Base-by-base conservation (phyloP, 768 basidiomycete species). In the Pulveroboletus sp. region DNA sequence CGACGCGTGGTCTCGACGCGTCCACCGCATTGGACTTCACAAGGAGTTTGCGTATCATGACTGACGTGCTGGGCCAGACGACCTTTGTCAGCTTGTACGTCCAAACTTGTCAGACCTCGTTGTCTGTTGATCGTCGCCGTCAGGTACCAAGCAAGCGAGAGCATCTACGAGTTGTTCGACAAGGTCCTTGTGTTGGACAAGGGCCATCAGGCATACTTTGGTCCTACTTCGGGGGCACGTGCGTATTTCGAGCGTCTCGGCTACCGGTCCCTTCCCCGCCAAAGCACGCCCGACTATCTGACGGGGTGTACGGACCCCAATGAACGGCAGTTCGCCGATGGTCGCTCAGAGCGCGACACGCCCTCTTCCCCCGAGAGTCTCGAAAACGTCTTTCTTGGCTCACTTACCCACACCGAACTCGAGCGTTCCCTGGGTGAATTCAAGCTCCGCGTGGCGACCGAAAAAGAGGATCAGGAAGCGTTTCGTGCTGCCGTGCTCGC, bases 1-100 rank as follows among this genome's bases (percentile, higher is more conserved):
- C 85, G 0, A 92, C 89, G 3, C 75, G 86, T 43, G 88, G 89
- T 15, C 71, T 90, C 43, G 88, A 91, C 55, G 89, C 91, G 0
- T 89, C 89, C 3, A 94, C 92, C 7, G 92, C 92, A 2, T 74
- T 93, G 42, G 93, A 95, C 62, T 94, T 89, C 57, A 81, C 79
- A 49, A 88, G 82, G 67, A 82, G 83, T 37, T 69, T 95, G 46
- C 77, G 91, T 15, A 73, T 90, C 32, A 82, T 89, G 76, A 93
- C 93, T 15, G 91, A 95, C 60, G 70, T 90, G n/a, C 75, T 85
- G 15, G 80, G 83, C 7, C 83, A 84, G 66, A 86, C 89, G 2
- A 89, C 85, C 8, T 86, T 93, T 61, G 85, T 90, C 9, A 83
- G 86, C 6, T 68, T 93, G 74, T 83, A 67, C 60, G 82, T 67